phyloP scores from a whole-genome alignment of 2,329 filamentous ascomycete genomes.

The Septoria petroselini region DNA sequence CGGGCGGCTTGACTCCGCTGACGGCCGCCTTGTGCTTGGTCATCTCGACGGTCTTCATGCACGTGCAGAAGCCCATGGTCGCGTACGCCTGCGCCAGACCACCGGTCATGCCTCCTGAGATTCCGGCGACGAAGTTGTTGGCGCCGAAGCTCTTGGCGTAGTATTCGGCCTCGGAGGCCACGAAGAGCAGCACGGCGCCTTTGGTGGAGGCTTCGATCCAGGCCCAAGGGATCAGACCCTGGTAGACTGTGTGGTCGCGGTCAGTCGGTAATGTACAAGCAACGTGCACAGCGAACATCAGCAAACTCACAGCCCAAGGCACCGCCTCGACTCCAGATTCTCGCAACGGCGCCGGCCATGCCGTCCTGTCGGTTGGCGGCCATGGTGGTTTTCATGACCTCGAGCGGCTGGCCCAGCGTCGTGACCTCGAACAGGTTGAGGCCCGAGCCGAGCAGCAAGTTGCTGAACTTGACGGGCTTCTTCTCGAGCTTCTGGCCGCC shows the following conservation, averaged over 20 bases:
- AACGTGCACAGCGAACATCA: not conserved
- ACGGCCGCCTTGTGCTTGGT: constrained; percentile 95
- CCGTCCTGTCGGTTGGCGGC: constrained; percentile 90
- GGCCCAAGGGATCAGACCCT: constrained; percentile 98
- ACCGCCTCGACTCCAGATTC: constrained; percentile 93
- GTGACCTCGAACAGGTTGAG: constrained; percentile 93
- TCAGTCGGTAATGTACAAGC: constrained; percentile 3
- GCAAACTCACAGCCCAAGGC: constrained; percentile 83
- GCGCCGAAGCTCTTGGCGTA: constrained; percentile 77
- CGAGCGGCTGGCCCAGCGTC: constrained; percentile 75
- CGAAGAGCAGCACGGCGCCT: constrained; percentile 97
- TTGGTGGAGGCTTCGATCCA: constrained; percentile 99
- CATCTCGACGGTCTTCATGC: constrained; percentile 99
- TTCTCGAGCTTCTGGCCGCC: constrained; percentile 67
- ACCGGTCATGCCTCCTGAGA: constrained; percentile 84
- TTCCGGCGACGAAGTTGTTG: constrained; percentile 81
- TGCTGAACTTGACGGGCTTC: constrained; percentile 99
- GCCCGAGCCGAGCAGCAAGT: constrained; percentile 87
- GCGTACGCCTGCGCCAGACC: constrained; percentile 98
- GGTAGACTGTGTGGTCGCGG: constrained; percentile 68
- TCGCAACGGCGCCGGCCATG: constrained; percentile 74
- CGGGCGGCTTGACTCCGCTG: constrained; percentile 75
- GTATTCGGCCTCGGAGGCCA: constrained; percentile 96
- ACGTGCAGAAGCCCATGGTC: constrained; percentile 99
- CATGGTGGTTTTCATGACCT: constrained; percentile 99